phyloP scores from a whole-genome alignment of 306 rosid genomes.

The Glycine latifolia region DNA sequence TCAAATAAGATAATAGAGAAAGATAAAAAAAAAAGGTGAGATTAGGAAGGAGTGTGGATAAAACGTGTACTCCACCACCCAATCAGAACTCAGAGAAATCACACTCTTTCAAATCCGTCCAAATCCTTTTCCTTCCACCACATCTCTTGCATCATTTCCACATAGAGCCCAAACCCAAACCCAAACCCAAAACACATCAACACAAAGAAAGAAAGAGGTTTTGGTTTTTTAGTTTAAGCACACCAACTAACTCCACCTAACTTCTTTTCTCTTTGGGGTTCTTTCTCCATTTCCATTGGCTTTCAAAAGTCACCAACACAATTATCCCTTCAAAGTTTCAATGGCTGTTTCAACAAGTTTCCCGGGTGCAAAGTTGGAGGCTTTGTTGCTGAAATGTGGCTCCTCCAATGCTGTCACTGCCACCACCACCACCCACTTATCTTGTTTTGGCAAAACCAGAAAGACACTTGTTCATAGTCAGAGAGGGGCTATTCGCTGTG shows the following conservation, averaged over 20 bases:
- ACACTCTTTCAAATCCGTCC: slow-evolving; percentile 44
- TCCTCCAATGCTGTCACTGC: slow-evolving; percentile 39
- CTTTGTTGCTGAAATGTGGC: slow-evolving; percentile 56
- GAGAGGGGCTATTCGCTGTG: slow-evolving; percentile 65
- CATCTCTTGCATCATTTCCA: slow-evolving; percentile 39
- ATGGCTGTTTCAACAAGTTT: slow-evolving; percentile 73
- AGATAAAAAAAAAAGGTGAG: background rate
- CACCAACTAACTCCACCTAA: slow-evolving; percentile 16
- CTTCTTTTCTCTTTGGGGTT: background rate
- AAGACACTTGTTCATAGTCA: slow-evolving; percentile 47
- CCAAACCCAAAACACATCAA: background rate
- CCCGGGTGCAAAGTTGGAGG: slow-evolving; percentile 60
- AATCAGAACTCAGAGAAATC: slow-evolving; percentile 78
- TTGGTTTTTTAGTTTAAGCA: background rate
- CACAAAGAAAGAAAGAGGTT: background rate
- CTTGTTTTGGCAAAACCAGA: slow-evolving; percentile 48
- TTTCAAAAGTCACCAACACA: background rate
- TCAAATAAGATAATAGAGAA: background rate
- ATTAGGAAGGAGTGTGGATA: slow-evolving; percentile 75
- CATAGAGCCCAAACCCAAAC: slow-evolving; percentile 32
- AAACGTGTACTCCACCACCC: slow-evolving; percentile 70
- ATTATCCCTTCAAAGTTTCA: background rate
- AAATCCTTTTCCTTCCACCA: slow-evolving; percentile 44
- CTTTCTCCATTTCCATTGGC: background rate
- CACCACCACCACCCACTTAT: slow-evolving; percentile 43